Conservation (phyloP, 1,139 yeast genomes). For the Suhomyces guaymorum region DNA sequence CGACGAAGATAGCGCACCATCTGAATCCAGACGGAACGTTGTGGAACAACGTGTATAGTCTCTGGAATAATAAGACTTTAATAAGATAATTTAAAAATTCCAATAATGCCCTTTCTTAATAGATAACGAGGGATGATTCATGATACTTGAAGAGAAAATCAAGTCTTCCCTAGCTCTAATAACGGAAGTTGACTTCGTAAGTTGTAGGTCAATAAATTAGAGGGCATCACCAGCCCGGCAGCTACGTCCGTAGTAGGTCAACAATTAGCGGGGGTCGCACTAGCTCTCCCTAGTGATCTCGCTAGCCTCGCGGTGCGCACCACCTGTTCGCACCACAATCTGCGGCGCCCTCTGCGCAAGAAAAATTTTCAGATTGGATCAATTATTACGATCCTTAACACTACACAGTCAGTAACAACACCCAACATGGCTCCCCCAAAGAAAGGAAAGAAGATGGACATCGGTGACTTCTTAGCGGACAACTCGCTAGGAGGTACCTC, state of each 20-base stretch:
- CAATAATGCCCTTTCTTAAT: too few relatives aligned
- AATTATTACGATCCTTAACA: background rate
- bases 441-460: conserved; percentile 52
- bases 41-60: conserved; percentile 34
- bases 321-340: too few relatives aligned
- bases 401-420: conserved; percentile 1
- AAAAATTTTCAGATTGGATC: conserved; percentile 8
- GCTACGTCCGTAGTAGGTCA: too few relatives aligned
- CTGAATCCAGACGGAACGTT: conserved; percentile 20
- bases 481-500: conserved; percentile 44
- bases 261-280: background rate
- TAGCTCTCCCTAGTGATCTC: background rate
- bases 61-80: background rate
- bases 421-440: conserved; percentile 31
- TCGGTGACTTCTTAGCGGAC: conserved; percentile 53
- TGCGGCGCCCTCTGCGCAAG: conserved; percentile 4
- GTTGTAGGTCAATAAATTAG: too few relatives aligned
- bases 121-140: too few relatives aligned
- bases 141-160: too few relatives aligned
- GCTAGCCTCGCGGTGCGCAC: conserved; percentile 1
- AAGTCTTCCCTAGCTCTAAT: too few relatives aligned
- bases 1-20: too few relatives aligned
- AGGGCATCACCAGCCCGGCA: too few relatives aligned
- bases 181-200: too few relatives aligned
- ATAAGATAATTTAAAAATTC: too few relatives aligned